Conservation (phyloP, 305 asterid genomes). For the Fraxinus velutina region DNA sequence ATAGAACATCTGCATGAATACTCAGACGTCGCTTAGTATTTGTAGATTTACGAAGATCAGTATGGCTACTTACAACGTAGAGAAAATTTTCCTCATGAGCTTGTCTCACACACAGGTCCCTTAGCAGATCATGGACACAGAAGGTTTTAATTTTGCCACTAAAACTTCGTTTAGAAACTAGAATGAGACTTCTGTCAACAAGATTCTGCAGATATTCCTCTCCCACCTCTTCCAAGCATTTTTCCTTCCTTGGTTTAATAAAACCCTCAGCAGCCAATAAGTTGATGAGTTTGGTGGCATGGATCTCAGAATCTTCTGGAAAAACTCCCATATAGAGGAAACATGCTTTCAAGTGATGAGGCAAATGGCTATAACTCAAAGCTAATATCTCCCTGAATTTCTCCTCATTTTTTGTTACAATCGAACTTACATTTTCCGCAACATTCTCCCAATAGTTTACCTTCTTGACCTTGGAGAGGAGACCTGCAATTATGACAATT, state of each 20-base stretch:
- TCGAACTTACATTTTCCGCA: background rate
- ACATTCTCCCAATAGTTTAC: conserved; percentile 8
- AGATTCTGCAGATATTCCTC: conserved; percentile 17
- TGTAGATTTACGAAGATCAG: background rate
- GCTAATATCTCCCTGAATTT: background rate
- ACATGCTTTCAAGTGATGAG: conserved; percentile 20
- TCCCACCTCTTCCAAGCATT: conserved; percentile 14
- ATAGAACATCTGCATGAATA: background rate
- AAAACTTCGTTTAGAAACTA: background rate
- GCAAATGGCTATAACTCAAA: conserved; percentile 25
- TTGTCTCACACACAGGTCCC: conserved; percentile 1
- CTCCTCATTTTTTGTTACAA: background rate
- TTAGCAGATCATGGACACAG: conserved; percentile 20
- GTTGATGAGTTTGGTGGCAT: background rate
- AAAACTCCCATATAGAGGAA: conserved; percentile 25
- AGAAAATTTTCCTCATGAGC: conserved; percentile 14
- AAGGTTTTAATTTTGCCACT: background rate
- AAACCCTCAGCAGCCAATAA: conserved; percentile 24
- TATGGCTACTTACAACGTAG: background rate
- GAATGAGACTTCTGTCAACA: conserved; percentile 12
- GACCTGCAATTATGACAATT: conserved; percentile 24
- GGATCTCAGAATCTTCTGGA: conserved; percentile 18
- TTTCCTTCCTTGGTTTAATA: background rate
- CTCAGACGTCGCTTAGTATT: background rate
- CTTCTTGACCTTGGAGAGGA: conserved; percentile 13